A percentile compares a stretch with the other conserved stretches of the same genome.
Evolutionary conservation across 2,329 filamentous ascomycete species (phyloP).

Genomic region (Chrysoporthe cubensis): DNA sequence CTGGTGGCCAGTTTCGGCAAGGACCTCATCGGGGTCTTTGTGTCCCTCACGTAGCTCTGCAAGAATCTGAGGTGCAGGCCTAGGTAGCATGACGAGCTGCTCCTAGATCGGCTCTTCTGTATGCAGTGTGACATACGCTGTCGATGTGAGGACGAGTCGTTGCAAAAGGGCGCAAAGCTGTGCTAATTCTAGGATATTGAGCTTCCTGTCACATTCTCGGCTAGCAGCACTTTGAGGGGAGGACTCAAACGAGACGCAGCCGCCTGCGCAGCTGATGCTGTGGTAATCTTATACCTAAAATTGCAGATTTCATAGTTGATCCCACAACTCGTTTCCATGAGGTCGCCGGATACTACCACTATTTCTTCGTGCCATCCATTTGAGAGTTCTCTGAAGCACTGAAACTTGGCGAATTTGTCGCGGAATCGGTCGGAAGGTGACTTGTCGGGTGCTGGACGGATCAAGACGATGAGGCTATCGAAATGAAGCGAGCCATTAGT

Average conservation of each 20-base stretch:
- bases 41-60: conserved; percentile 21
- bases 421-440: conserved; percentile 14
- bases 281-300: conserved; percentile 22
- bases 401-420: conserved; percentile 18
- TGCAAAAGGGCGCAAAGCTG: conserved; percentile 13
- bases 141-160: conserved; percentile 27
- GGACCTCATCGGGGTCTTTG: conserved; percentile 8
- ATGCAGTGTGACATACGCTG: conserved; percentile 25
- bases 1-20: conserved; percentile 27
- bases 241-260: conserved; percentile 27
- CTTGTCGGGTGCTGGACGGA: conserved; percentile 17
- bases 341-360: conserved; percentile 23
- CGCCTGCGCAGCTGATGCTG: conserved; percentile 29
- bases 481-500: conserved; percentile 12
- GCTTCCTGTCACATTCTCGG: conserved; percentile 25
- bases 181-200: conserved; percentile 25
- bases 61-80: conserved; percentile 18
- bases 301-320: neutral
- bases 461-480: conserved; percentile 18
- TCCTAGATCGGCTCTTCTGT: conserved; percentile 27
- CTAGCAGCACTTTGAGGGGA: conserved; percentile 18
- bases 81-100: conserved; percentile 18
- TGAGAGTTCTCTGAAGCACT: conserved; percentile 24
- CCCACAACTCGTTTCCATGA: conserved; percentile 25
- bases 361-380: conserved; percentile 18